Percentiles rank a stretch among this genome's conserved stretches.
phyloP scores from a whole-genome alignment of 2,329 filamentous ascomycete genomes.

The Paecilomyces dactylethromorphus region DNA sequence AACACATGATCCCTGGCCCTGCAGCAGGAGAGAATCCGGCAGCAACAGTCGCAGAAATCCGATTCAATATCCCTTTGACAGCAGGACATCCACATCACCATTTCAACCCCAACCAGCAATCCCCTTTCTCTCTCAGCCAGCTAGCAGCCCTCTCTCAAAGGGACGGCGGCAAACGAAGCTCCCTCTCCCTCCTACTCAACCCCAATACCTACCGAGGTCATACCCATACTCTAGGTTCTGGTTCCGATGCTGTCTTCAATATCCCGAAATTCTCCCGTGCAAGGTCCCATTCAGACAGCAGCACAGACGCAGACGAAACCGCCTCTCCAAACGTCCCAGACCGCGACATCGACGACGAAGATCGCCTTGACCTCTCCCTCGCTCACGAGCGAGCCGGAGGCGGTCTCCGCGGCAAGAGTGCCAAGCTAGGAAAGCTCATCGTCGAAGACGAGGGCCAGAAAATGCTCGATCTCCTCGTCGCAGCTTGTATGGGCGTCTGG shows the following conservation, averaged over 20 bases:
- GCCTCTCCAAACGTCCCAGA: conserved; percentile 19
- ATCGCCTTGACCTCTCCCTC: conserved; percentile 63
- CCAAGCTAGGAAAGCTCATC: conserved; percentile 90
- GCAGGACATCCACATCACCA: conserved; percentile 20
- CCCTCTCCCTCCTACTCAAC: conserved; percentile 25
- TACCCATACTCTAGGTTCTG: background rate
- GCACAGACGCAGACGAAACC: conserved; percentile 16
- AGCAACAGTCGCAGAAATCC: conserved; percentile 68
- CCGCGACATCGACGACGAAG: conserved; percentile 24
- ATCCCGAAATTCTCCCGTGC: background rate
- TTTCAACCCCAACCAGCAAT: conserved; percentile 16
- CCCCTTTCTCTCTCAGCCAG: conserved; percentile 15
- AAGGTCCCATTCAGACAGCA: conserved; percentile 18
- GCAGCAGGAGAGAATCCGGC: conserved; percentile 22
- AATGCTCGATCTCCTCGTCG: conserved; percentile 90
- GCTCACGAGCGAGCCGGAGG: conserved; percentile 81
- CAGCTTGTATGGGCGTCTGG: conserved; percentile 87
- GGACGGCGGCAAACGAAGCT: conserved; percentile 17
- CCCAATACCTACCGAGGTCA: conserved; percentile 20
- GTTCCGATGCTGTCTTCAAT: background rate
- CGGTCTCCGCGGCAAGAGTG: conserved; percentile 75
- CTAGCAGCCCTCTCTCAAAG: conserved; percentile 4
- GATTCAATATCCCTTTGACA: conserved; percentile 75
- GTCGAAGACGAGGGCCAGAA: conserved; percentile 84
- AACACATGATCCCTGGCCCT: conserved; percentile 54